phyloP scores from a whole-genome alignment of 2,329 filamentous ascomycete species.

The Camillea tinctor region DNA sequence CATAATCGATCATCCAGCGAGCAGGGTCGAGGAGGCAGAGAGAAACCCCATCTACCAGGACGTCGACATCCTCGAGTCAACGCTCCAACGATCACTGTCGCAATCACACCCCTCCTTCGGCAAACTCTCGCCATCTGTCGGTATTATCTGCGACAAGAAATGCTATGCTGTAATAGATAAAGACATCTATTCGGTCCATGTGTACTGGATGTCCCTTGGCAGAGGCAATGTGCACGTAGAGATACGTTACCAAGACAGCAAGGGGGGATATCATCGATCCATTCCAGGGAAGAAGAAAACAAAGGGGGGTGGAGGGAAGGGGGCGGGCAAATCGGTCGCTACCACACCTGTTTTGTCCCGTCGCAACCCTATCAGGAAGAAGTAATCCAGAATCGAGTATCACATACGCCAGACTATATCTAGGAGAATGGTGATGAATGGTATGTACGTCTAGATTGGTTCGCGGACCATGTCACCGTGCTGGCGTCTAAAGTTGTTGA shows the following conservation, averaged over 20 bases:
- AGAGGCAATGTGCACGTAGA: neutral
- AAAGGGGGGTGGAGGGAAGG: too few species aligned
- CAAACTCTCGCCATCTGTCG: conserved; percentile 29
- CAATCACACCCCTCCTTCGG: conserved; percentile 27
- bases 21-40: neutral
- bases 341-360: neutral
- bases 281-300: neutral
- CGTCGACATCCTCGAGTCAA: neutral
- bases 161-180: neutral
- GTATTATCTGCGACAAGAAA: conserved; percentile 12
- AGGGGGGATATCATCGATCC: neutral
- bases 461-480: neutral
- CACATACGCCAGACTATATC: neutral
- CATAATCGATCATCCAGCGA: neutral
- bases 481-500: neutral
- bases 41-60: neutral
- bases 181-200: neutral
- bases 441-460: neutral
- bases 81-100: conserved; percentile 2
- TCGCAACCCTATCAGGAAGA: neutral
- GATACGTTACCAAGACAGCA: neutral
- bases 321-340: neutral
- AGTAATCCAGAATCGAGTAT: neutral
- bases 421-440: neutral
- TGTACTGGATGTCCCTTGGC: neutral